Evolutionary conservation across 2,329 filamentous ascomycete species (phyloP).

Genomic region (Diplodia mutila): DNA sequence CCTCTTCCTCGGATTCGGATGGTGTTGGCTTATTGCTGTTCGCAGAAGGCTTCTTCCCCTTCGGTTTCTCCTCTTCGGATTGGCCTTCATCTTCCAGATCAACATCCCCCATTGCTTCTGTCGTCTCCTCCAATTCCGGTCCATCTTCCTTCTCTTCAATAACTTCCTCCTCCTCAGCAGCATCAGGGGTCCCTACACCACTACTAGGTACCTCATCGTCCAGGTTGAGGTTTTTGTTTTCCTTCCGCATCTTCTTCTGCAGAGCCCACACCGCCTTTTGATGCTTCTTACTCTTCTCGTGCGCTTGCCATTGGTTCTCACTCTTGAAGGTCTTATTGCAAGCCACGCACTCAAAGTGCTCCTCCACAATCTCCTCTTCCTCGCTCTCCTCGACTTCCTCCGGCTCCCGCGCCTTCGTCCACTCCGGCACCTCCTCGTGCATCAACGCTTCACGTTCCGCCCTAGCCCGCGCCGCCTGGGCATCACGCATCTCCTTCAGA

Average conservation of each 20-base stretch:
- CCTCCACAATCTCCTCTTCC: conserved; percentile 52
- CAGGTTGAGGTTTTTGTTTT: conserved; percentile 66
- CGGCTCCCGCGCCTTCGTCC: conserved; percentile 67
- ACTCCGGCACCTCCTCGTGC: conserved; percentile 70
- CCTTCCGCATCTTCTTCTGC: conserved; percentile 78
- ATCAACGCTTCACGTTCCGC: conserved; percentile 79
- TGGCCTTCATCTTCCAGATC: conserved; percentile 40
- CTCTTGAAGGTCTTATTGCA: conserved; percentile 78
- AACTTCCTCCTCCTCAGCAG: conserved; percentile 34
- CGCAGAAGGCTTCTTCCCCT: background rate
- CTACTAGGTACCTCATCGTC: conserved; percentile 42
- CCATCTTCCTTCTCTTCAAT: conserved; percentile 30
- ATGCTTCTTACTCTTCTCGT: conserved; percentile 97
- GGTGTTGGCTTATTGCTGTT: background rate
- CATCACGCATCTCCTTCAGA: conserved; percentile 75
- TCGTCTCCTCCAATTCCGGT: conserved; percentile 18
- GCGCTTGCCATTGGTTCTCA: conserved; percentile 85
- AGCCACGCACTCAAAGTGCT: conserved; percentile 65
- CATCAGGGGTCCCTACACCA: conserved; percentile 39
- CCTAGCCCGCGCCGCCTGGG: conserved; percentile 81
- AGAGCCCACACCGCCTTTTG: conserved; percentile 81
- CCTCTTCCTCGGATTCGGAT: conserved; percentile 26
- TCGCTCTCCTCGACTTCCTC: conserved; percentile 57
- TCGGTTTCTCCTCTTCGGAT: conserved; percentile 37
- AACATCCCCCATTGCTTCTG: conserved; percentile 25